These are phyloP conservation scores for Plectranthus barbatus DNA, from an alignment of 257 asterid genomes.

Conservation along the genomic window DNA sequence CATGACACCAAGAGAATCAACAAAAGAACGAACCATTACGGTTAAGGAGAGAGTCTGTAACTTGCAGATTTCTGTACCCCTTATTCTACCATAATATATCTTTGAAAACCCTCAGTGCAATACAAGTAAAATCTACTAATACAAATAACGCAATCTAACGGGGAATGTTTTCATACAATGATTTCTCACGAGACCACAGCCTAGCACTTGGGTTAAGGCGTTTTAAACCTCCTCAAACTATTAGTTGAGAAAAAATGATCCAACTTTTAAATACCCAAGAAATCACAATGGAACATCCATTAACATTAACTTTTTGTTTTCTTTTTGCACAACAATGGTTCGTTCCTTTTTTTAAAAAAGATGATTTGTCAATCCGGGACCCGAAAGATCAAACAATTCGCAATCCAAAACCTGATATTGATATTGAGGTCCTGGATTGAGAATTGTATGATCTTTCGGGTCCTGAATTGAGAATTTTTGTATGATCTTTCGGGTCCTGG, in stretches of 20 bases:
- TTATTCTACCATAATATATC: conserved; percentile 28
- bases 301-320: no score
- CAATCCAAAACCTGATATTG: no score
- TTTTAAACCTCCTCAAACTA: conserved; percentile 38
- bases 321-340: no score
- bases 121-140: conserved; percentile 27
- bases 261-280: conserved; percentile 18
- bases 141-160: conserved; percentile 21
- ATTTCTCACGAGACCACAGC: conserved; percentile 22
- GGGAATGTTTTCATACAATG: conserved; percentile 20
- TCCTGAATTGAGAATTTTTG: no score
- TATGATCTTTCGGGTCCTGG: no score
- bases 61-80: conserved; percentile 21
- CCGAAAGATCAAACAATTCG: no score
- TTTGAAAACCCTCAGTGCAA: conserved; percentile 41
- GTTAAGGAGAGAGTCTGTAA: conserved; percentile 49
- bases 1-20: conserved; percentile 64
- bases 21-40: conserved; percentile 74
- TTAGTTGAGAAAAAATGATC: conserved; percentile 31
- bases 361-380: no score
- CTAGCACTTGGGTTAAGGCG: conserved; percentile 28
- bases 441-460: no score
- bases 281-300: not conserved
- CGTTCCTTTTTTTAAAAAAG: no score
- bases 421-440: no score